A percentile compares a stretch with the other conserved stretches of the same genome.
Evolutionary conservation across 2,329 filamentous ascomycete species (phyloP).

Genomic region (Gnomoniopsis smithogilvyi): DNA sequence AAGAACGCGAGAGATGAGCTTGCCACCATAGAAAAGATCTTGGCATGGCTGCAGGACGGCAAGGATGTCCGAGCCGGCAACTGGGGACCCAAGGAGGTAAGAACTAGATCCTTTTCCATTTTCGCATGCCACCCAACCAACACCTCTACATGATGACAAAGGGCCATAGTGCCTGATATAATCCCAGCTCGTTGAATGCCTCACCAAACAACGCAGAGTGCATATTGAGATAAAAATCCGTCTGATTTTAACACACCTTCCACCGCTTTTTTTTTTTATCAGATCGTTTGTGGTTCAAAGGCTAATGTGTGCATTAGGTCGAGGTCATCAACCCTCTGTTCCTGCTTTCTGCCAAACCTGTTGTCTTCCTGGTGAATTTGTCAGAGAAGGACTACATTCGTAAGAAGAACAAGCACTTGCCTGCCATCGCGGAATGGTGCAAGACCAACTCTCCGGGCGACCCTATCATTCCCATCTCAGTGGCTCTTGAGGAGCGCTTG

Average conservation of each 20-base stretch:
- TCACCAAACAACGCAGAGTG: constrained; percentile 72
- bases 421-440: constrained; percentile 92
- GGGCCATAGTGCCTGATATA: constrained; percentile 89
- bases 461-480: constrained; percentile 89
- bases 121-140: constrained; percentile 4
- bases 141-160: constrained; percentile 85
- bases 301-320: constrained; percentile 58
- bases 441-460: constrained; percentile 86
- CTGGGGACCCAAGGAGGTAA: constrained; percentile 94
- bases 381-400: constrained; percentile 96
- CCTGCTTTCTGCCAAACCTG: constrained; percentile 92
- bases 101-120: constrained; percentile 30
- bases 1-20: constrained; percentile 97
- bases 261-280: constrained; percentile 15
- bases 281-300: constrained; percentile 1
- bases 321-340: constrained; percentile 97
- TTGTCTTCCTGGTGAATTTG: constrained; percentile 95
- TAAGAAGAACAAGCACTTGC: constrained; percentile 99
- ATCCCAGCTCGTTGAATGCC: constrained; percentile 99
- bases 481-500: constrained; percentile 88
- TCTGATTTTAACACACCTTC: constrained; percentile 52
- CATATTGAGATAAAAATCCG: constrained; percentile 81
- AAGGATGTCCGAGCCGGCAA: constrained; percentile 90
- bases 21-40: constrained; percentile 85
- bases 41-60: constrained; percentile 78